phyloP scores from a whole-genome alignment of 805 yeast species.

The Tetrapisispora nanseiensis region DNA sequence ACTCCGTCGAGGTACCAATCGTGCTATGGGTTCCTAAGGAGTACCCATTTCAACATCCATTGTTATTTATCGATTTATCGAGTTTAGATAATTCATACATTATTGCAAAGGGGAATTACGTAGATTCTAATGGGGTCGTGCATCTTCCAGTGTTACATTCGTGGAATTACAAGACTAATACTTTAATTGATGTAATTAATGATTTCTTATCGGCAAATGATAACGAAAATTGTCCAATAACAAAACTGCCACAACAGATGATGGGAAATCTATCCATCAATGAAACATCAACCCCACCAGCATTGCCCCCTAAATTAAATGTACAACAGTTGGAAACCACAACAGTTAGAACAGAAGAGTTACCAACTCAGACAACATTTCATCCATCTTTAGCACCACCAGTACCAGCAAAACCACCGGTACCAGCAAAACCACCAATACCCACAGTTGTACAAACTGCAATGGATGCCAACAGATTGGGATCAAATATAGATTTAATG shows the following conservation, averaged over 20 bases:
- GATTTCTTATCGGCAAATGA: conserved; percentile 1
- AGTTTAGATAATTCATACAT: conserved; percentile 37
- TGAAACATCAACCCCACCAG: background rate
- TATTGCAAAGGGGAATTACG: conserved; percentile 50
- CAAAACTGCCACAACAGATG: background rate
- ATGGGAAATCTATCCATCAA: background rate
- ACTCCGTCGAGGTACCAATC: conserved; percentile 37
- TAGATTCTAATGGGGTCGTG: conserved; percentile 62
- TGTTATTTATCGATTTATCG: conserved; percentile 43
- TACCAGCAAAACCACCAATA: background rate
- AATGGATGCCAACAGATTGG: conserved; percentile 4
- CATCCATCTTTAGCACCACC: background rate
- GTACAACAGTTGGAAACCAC: no score
- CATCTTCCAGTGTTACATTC: conserved; percentile 58
- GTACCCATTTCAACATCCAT: conserved; percentile 63
- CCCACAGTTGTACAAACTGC: conserved; percentile 3
- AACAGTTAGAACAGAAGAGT: no score
- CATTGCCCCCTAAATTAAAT: background rate
- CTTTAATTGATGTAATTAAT: conserved; percentile 9
- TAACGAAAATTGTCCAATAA: background rate
- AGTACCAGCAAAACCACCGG: background rate
- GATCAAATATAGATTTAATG: conserved; percentile 9
- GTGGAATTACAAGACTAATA: conserved; percentile 36
- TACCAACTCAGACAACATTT: no score
- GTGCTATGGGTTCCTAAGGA: conserved; percentile 68